phyloP scores from a whole-genome alignment of 495 filamentous ascomycete genomes.

The Penicillium silybi region DNA sequence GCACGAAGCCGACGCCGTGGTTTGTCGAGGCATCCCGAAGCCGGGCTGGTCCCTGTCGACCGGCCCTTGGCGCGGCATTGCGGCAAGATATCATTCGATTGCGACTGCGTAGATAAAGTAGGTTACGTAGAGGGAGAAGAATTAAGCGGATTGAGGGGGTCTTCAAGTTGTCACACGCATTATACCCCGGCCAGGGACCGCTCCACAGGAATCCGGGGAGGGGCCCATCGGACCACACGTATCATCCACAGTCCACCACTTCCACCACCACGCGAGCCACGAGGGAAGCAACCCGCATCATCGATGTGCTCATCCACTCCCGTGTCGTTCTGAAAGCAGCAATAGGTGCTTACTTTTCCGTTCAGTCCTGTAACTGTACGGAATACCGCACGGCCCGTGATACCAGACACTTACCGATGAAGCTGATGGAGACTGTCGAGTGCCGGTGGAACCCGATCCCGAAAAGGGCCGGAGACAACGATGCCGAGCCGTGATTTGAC shows the following conservation, averaged over 20 bases:
- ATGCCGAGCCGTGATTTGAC: not conserved
- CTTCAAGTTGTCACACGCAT: no score
- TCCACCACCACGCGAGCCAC: constrained; percentile 7
- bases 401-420: constrained; percentile 9
- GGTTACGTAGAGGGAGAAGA: not conserved
- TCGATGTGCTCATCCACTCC: constrained; percentile 8
- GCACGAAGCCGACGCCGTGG: constrained; percentile 11
- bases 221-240: constrained; percentile 8
- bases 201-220: constrained; percentile 15
- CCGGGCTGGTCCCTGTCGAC: constrained; percentile 10
- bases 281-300: constrained; percentile 1
- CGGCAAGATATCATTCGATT: not conserved
- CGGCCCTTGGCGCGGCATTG: constrained; percentile 3
- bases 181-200: not conserved
- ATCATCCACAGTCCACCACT: not conserved
- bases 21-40: constrained; percentile 3
- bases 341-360: not conserved
- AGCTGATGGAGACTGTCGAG: not conserved
- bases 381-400: not conserved
- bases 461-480: not conserved
- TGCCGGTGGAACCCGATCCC: constrained; percentile 12
- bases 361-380: not conserved
- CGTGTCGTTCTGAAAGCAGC: constrained; percentile 5
- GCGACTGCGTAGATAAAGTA: not conserved
- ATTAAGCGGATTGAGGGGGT: not conserved